Base-by-base conservation (phyloP, 192 early-diverging fungal species). In the Powellomyces hirtus region DNA sequence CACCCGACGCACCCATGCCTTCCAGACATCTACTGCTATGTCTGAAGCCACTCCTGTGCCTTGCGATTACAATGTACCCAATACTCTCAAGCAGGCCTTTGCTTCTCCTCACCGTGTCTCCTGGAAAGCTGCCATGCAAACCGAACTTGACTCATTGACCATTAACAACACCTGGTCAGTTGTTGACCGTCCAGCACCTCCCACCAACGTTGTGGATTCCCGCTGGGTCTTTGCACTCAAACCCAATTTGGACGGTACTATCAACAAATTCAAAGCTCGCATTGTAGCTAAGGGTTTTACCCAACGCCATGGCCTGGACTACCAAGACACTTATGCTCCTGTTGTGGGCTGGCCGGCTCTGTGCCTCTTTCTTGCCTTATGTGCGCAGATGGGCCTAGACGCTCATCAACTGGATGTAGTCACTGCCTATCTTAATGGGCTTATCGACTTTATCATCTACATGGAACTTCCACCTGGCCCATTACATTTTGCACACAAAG, bases 271-370 rank as follows among this genome's bases (percentile, higher is more conserved):
- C 64, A 80, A 80, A 56, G 72, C 75, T 26, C 61, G 75, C 8
- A 24, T 67, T 27, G 75, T 77, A 24, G 73, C 67, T 1, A 38
- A 45, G n/a, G 79, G 75, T 18, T 73, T 64, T 51, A 57, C 24
- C 1, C 79, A 80, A 45, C 13, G 56, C 13, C 4, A 61, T 1
- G 75, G 75, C 2, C 33, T 77, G 4, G 79, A 80, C 50, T 80
- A 75, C 59, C 56, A 49, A 1, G 70, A 80, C 42, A 75, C 68
- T 4, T 75, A 38, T 57, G 35, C 78, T 7, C 78, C 78, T 4
- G 63, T 70, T 20, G 49, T 57, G 2, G 22, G 42, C 16, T 24
- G 65, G 33, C 16, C 24, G 1, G 40, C 35, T n/a, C n/a, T 73
- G 2, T 45, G 66, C 4, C 6, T 50, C 13, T 27, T 74, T 5